Evolutionary conservation across 202 grass and related monocot genomes (phyloP).

Genomic region (Elaeis oleifera): DNA sequence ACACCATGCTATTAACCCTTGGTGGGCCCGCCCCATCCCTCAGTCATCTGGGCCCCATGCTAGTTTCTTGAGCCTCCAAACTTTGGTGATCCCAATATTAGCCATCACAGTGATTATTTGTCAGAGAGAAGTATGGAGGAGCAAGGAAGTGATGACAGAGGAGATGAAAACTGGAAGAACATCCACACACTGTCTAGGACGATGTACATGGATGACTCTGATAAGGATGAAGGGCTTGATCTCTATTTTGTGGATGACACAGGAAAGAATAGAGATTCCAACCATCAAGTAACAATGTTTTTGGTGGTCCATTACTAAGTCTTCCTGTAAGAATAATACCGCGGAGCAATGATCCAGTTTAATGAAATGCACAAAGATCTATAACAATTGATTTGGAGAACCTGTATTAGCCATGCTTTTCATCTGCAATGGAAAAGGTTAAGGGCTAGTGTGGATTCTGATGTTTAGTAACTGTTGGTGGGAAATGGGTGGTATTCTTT

Average conservation of each 20-base stretch:
- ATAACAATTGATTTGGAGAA: no score
- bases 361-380: background rate
- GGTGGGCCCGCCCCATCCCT: constrained; percentile 24
- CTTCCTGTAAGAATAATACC: constrained; percentile 6
- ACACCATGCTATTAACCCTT: constrained; percentile 22
- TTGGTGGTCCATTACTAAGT: background rate
- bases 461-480: background rate
- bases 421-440: background rate
- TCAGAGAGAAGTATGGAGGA: background rate
- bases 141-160: background rate
- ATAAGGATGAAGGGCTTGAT: background rate
- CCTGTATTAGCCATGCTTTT: no score
- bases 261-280: no score
- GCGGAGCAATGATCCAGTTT: background rate
- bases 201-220: background rate
- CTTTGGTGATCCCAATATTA: background rate
- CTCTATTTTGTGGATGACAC: no score
- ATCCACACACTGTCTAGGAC: background rate
- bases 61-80: constrained; percentile 6
- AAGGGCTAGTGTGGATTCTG: background rate
- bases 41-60: background rate
- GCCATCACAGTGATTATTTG: constrained; percentile 2
- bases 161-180: background rate
- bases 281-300: background rate
- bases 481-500: constrained; percentile 1